Percentiles rank a stretch among this genome's conserved stretches.
Evolutionary conservation across 345 rosid genomes (phyloP).

Genomic region (Lumnitzera racemosa): DNA sequence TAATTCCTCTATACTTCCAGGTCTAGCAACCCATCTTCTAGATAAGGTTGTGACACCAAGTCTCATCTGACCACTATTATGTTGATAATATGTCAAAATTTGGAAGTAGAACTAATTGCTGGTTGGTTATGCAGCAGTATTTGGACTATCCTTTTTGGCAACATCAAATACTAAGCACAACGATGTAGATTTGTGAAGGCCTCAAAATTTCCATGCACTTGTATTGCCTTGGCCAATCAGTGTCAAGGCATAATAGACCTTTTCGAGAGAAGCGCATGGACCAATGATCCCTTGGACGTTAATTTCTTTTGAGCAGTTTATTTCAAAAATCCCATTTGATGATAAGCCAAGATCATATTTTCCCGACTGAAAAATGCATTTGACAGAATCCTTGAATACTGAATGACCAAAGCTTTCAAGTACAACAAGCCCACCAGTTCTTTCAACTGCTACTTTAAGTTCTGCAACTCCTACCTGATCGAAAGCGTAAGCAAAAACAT

Average conservation of each 20-base stretch:
- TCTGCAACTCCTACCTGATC: slow-evolving; percentile 99
- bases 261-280: slow-evolving; percentile 89
- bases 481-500: slow-evolving; percentile 87
- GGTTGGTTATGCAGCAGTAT: slow-evolving; percentile 49
- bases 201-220: slow-evolving; percentile 98
- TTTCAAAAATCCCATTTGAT: slow-evolving; percentile 89
- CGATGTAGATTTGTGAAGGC: slow-evolving; percentile 81
- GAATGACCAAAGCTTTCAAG: slow-evolving; percentile 99
- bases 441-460: slow-evolving; percentile 86
- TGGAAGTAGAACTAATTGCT: slow-evolving; percentile 90
- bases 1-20: slow-evolving; percentile 86
- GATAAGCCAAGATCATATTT: slow-evolving; percentile 80
- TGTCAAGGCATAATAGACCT: slow-evolving; percentile 87
- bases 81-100: slow-evolving; percentile 87
- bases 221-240: slow-evolving; percentile 79
- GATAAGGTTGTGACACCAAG: slow-evolving; percentile 85
- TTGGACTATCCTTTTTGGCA: slow-evolving; percentile 64
- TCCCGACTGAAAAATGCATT: slow-evolving; percentile 60
- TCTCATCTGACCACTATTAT: slow-evolving; percentile 75
- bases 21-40: slow-evolving; percentile 94
- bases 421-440: slow-evolving; percentile 92
- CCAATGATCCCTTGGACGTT: slow-evolving; percentile 84
- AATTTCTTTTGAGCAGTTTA: slow-evolving; percentile 81
- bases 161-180: slow-evolving; percentile 77
- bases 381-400: slow-evolving; percentile 82